Evolutionary conservation across 768 basidiomycete species (phyloP).

Genomic region (Postia placenta): DNA sequence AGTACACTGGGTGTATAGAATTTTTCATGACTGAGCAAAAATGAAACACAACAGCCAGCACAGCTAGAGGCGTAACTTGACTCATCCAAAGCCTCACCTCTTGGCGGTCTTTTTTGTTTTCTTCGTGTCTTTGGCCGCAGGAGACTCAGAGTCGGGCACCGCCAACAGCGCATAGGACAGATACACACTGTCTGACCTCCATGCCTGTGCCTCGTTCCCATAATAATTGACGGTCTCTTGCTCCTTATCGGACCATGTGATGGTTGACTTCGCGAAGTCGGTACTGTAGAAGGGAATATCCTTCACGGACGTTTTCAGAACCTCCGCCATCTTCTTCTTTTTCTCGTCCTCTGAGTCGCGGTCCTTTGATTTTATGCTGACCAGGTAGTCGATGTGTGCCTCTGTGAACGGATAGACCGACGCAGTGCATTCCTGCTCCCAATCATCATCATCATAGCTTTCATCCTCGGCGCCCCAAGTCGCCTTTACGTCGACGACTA

Average conservation of each 20-base stretch:
- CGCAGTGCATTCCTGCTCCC: neutral
- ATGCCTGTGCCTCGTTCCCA: conserved; percentile 22
- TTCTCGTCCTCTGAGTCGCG: neutral
- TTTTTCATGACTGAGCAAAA: too few relatives aligned
- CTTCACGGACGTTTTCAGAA: neutral
- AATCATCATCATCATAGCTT: neutral
- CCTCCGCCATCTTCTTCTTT: neutral
- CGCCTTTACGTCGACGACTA: too few relatives aligned
- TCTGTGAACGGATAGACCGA: conserved; percentile 18
- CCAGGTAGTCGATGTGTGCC: conserved; percentile 14
- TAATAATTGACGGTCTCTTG: conserved; percentile 12
- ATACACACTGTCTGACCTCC: conserved; percentile 19
- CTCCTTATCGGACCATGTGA: too few relatives aligned
- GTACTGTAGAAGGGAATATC: conserved; percentile 10
- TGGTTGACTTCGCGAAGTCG: conserved; percentile 3
- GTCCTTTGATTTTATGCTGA: neutral
- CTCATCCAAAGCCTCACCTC: too few relatives aligned
- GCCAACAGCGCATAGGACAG: conserved; percentile 20
- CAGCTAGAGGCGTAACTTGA: too few relatives aligned
- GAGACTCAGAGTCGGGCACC: too few relatives aligned
- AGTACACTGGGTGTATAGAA: too few relatives aligned
- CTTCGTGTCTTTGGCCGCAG: too few relatives aligned
- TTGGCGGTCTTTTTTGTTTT: too few relatives aligned
- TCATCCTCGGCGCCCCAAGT: neutral
- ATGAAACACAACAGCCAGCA: too few relatives aligned